These are phyloP conservation scores for Paracorniculantispora psalliotae DNA, from an alignment of 2,329 filamentous ascomycete species.

Conservation along the genomic window DNA sequence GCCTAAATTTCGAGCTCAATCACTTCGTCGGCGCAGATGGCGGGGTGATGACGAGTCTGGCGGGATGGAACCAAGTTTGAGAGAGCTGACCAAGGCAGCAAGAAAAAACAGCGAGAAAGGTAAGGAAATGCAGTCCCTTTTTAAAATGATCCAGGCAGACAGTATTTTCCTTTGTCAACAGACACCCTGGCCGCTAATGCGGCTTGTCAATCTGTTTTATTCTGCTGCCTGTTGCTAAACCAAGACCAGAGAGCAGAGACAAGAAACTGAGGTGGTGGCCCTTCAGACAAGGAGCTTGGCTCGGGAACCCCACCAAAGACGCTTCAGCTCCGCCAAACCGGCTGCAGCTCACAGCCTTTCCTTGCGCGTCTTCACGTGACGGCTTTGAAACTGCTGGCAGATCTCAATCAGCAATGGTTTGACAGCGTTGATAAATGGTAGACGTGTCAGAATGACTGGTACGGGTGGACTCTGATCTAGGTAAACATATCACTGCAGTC, in stretches of 20 bases:
- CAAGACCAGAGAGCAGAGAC: not conserved
- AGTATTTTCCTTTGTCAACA: no score
- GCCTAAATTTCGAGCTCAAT: not conserved
- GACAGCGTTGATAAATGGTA: no score
- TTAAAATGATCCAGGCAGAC: conserved; percentile 4
- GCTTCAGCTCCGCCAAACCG: conserved; percentile 3
- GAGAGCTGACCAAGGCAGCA: not conserved
- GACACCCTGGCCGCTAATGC: not conserved
- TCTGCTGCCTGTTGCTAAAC: conserved; percentile 11
- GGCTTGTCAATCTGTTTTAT: conserved; percentile 1
- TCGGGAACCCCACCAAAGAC: conserved; percentile 1
- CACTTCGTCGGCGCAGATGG: not conserved
- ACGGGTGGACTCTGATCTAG: no score
- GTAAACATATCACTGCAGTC: no score
- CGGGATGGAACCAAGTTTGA: not conserved
- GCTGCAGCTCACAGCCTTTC: not conserved
- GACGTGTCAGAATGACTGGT: no score
- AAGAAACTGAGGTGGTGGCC: not conserved
- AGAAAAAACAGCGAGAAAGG: not conserved
- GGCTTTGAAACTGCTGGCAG: no score
- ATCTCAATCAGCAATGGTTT: no score
- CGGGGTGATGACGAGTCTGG: conserved; percentile 5
- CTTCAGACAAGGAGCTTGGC: not conserved
- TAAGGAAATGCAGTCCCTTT: not conserved
- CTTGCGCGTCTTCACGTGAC: conserved; percentile 1